Evolutionary conservation across 345 rosid genomes (phyloP), one percentile per base, ranked within the genome.

Genomic region (Excoecaria cochinchinensis): DNA sequence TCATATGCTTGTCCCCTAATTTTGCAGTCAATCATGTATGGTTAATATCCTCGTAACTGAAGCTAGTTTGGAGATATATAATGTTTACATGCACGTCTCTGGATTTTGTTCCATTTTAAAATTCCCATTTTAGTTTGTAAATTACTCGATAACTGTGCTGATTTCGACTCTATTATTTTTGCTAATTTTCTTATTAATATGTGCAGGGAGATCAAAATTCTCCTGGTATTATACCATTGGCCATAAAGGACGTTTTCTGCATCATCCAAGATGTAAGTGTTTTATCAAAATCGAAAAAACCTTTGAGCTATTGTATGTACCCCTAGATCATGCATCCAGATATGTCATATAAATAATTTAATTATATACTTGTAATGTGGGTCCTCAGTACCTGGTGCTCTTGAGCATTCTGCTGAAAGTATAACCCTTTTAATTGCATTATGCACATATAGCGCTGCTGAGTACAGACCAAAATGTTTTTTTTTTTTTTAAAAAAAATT

Each of bases 241-340:
- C 99, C 46, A 96, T 96, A 82, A 96, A 92, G 86, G 99, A 96
- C 25, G 99, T 93, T 40, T 96, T 96, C 87, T 88, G 98, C 91
- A 92, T 86, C 50, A 96, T 96, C 74, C 99, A 96, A 87, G 98
- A 96, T 84, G 99, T 90, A 89, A 88, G 97, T 86, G 64, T 62
- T 62, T 22, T 71, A 44, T 21, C 47, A 60, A 52, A 7, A 21
- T 55, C 11, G 24, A 15, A 21, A 21, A 11, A 24, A 46, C 15
- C 7, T 44, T 70, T 53, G 47, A 52, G 9, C 76, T 72, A n/a
- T 25, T 21, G 4, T 22, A 7, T 67, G 14, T 12, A 3, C 9
- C 21, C 58, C 11, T 25, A 68, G 15, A 48, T 2, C n/a, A 4
- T 11, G 56, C 15, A 9, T 16, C 57, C 24, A 47, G 56, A 72